These are phyloP conservation scores for Neurospora discreta DNA, from an alignment of 495 filamentous ascomycete species.

Conservation along the genomic window DNA sequence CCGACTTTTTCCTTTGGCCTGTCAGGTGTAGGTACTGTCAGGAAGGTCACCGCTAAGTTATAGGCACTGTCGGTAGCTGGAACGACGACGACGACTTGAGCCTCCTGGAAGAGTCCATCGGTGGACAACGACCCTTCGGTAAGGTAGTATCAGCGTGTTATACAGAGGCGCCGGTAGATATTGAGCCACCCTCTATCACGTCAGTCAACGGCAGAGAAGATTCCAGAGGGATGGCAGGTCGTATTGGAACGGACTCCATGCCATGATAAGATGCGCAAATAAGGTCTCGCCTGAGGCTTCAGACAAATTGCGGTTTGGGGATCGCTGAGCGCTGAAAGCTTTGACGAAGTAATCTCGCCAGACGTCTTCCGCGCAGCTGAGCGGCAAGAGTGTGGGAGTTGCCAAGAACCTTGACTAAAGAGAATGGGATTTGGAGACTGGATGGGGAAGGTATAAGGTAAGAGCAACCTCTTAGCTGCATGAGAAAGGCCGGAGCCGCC, in stretches of 20 bases:
- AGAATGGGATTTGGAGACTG: conserved; percentile 3
- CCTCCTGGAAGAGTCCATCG: not conserved
- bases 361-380: not conserved
- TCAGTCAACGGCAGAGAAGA: not conserved
- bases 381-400: not conserved
- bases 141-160: not conserved
- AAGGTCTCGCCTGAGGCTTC: not conserved
- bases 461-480: conserved; percentile 25
- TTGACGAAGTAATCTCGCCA: not conserved
- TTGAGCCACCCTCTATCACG: not conserved
- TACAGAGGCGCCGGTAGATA: not conserved
- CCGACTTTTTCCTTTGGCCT: not conserved
- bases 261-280: not conserved
- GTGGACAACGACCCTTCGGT: not conserved
- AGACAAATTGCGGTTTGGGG: not conserved
- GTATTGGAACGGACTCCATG: not conserved
- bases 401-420: not conserved
- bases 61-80: not conserved
- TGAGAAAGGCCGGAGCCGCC: conserved; percentile 11
- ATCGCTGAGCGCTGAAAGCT: not conserved
- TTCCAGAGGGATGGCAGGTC: not conserved
- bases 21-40: not conserved
- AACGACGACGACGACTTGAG: not conserved
- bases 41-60: not conserved
- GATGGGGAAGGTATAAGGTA: conserved; percentile 25